Evolutionary conservation across 2,329 filamentous ascomycete genomes (phyloP).

Genomic region (Calonectria multiphialidica): DNA sequence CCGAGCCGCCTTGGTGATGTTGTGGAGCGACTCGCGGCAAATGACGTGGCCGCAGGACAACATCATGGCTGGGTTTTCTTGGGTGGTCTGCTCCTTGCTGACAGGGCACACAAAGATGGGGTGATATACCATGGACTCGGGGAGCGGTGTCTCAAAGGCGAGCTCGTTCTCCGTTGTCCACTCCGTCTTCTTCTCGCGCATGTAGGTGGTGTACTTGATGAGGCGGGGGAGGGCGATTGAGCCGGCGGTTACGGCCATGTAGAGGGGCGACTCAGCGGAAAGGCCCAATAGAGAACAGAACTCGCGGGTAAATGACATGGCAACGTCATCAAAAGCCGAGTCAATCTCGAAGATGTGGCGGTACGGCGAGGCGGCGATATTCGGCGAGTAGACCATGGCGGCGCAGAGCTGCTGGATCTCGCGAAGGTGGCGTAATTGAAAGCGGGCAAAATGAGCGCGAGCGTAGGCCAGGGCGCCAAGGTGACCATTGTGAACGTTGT

Average conservation of each 20-base stretch:
- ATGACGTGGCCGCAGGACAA: constrained; percentile 96
- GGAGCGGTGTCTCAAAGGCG: constrained; percentile 78
- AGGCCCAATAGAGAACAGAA: constrained; percentile 94
- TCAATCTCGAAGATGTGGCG: constrained; percentile 80
- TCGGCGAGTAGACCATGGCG: constrained; percentile 83
- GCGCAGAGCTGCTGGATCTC: constrained; percentile 87
- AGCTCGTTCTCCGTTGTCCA: constrained; percentile 95
- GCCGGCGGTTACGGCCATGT: constrained; percentile 91
- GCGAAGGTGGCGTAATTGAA: constrained; percentile 78
- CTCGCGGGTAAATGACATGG: constrained; percentile 89
- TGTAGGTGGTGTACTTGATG: constrained; percentile 88
- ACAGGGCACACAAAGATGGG: constrained; percentile 98
- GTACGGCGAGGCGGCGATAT: constrained; percentile 84
- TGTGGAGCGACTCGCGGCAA: constrained; percentile 84
- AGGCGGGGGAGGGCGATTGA: constrained; percentile 91
- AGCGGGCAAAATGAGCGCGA: constrained; percentile 77
- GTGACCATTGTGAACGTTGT: constrained; percentile 66
- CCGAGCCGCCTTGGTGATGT: constrained; percentile 80
- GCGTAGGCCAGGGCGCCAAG: constrained; percentile 82
- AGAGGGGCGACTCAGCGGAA: constrained; percentile 91
- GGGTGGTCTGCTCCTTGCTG: constrained; percentile 95
- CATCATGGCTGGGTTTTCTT: constrained; percentile 95
- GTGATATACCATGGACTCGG: constrained; percentile 80
- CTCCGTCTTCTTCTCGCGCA: constrained; percentile 90
- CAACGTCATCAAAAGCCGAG: constrained; percentile 84